A percentile compares a stretch with the other conserved stretches of the same genome.
These are phyloP conservation scores for Polyplosphaeria fusca DNA, from an alignment of 495 filamentous ascomycete genomes.

Conservation along the genomic window DNA sequence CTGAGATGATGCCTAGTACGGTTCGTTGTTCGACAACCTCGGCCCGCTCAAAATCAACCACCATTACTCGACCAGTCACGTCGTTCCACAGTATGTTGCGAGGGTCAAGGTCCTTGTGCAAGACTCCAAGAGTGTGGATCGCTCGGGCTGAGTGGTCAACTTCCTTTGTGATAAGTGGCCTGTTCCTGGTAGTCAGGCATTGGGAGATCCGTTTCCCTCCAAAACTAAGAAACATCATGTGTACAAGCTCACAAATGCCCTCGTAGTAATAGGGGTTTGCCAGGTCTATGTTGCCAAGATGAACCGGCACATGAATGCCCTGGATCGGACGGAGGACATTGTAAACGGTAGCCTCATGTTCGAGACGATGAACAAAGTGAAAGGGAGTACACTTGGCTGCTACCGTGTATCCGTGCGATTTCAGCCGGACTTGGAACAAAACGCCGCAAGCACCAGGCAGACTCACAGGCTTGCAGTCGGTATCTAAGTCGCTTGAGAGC, in stretches of 20 bases:
- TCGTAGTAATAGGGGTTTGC: conserved; percentile 40
- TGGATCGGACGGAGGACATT: conserved; percentile 39
- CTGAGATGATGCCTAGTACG: conserved; percentile 19
- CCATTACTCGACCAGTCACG: conserved; percentile 20
- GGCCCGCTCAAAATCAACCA: conserved; percentile 38
- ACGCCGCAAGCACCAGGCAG: conserved; percentile 38
- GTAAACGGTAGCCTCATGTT: conserved; percentile 42
- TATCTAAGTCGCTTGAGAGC: conserved; percentile 30
- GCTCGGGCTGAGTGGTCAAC: conserved; percentile 19
- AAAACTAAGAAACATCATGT: conserved; percentile 42
- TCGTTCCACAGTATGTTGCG: conserved; percentile 36
- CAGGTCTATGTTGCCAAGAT: conserved; percentile 41
- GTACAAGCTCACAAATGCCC: conserved; percentile 37
- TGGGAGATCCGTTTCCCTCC: conserved; percentile 34
- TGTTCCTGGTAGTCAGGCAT: conserved; percentile 18
- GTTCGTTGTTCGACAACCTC: conserved; percentile 20
- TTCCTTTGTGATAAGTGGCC: background rate
- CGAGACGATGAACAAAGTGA: conserved; percentile 32
- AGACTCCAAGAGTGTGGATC: conserved; percentile 23
- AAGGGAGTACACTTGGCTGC: conserved; percentile 45
- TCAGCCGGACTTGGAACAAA: conserved; percentile 39
- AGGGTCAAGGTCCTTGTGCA: conserved; percentile 29
- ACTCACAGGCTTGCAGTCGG: conserved; percentile 45
- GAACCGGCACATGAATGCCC: conserved; percentile 40
- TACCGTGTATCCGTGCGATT: conserved; percentile 50